Evolutionary conservation across 108 stramenopile genomes (phyloP).

Genomic region (Nitzschia sp.): DNA sequence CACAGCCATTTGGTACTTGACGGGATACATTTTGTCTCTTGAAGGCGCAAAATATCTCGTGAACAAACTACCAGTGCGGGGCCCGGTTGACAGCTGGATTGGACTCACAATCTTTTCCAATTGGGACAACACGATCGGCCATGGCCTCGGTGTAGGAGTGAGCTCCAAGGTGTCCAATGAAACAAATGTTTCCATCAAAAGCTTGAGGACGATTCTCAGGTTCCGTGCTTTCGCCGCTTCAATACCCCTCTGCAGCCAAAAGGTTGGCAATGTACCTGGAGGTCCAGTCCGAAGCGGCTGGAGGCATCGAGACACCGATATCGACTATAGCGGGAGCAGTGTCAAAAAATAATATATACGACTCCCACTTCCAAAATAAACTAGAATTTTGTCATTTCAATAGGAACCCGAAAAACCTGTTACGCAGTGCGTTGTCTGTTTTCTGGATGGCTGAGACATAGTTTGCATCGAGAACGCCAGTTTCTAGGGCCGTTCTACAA

Average conservation of each 20-base stretch:
- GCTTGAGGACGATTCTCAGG: slow-evolving; percentile 52
- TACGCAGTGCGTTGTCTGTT: too few species aligned
- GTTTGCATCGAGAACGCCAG: too few species aligned
- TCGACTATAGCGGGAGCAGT: slow-evolving; percentile 67
- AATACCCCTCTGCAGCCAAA: slow-evolving; percentile 73
- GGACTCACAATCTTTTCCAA: slow-evolving; percentile 58
- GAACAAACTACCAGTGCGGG: slow-evolving; percentile 59
- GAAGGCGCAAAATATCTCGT: slow-evolving; percentile 63
- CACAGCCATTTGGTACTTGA: slow-evolving; percentile 79
- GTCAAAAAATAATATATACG: too few species aligned
- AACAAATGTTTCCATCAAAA: slow-evolving; percentile 42
- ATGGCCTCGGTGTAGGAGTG: slow-evolving; percentile 64
- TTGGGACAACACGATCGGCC: slow-evolving; percentile 74
- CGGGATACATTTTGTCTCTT: slow-evolving; percentile 72
- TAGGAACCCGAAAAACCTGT: too few species aligned
- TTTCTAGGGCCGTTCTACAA: too few species aligned
- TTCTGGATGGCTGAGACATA: too few species aligned
- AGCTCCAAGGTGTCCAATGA: slow-evolving; percentile 11
- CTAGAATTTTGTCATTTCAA: too few species aligned
- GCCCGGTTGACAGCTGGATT: slow-evolving; percentile 78
- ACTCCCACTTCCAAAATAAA: too few species aligned
- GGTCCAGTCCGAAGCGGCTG: slow-evolving; percentile 33
- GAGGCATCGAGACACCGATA: slow-evolving; percentile 77
- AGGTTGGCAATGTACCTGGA: slow-evolving; percentile 33
- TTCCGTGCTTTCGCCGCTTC: slow-evolving; percentile 80